These are phyloP conservation scores for Blastocladiella britannica DNA, from an alignment of 192 early-diverging fungal genomes.

Conservation along the genomic window DNA sequence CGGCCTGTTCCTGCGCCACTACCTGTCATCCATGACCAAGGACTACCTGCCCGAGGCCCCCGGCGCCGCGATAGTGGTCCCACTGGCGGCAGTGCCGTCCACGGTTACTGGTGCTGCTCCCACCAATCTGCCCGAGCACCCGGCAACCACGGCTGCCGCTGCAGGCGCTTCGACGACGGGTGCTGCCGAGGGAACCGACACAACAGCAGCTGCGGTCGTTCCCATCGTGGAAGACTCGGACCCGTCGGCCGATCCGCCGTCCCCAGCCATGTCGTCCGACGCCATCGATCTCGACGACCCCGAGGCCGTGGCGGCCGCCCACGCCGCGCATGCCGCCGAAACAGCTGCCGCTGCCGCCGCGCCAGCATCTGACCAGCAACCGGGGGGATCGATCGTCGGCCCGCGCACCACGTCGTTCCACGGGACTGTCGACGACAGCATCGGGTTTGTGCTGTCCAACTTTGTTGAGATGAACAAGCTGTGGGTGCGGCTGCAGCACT, in stretches of 20 bases:
- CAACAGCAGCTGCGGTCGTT: too few relatives aligned
- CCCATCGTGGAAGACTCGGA: not conserved
- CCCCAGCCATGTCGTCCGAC: not conserved
- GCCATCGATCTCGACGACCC: too few relatives aligned
- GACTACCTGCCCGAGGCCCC: slow-evolving; percentile 72
- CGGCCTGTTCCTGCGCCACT: slow-evolving; percentile 90
- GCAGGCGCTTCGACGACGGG: slow-evolving; percentile 2
- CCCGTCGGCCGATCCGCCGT: not conserved
- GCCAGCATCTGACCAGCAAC: too few relatives aligned
- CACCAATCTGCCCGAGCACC: not conserved
- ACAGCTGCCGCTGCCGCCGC: too few relatives aligned
- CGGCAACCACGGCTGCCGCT: not conserved
- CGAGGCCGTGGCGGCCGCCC: not conserved
- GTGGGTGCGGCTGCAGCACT: slow-evolving; percentile 96
- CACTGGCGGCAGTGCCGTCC: too few relatives aligned
- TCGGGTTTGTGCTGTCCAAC: slow-evolving; percentile 88
- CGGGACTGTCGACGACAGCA: slow-evolving; percentile 77
- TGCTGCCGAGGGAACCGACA: too few relatives aligned
- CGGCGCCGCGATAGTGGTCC: too few relatives aligned
- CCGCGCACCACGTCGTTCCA: slow-evolving; percentile 22
- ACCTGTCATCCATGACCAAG: slow-evolving; percentile 81
- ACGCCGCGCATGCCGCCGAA: too few relatives aligned
- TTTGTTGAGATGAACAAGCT: slow-evolving; percentile 99
- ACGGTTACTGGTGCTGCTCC: too few relatives aligned
- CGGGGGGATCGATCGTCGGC: not conserved